Evolutionary conservation across 2,329 filamentous ascomycete genomes (phyloP), one percentile per base, ranked within the genome.

Genomic region (Cladosporium phlei): DNA sequence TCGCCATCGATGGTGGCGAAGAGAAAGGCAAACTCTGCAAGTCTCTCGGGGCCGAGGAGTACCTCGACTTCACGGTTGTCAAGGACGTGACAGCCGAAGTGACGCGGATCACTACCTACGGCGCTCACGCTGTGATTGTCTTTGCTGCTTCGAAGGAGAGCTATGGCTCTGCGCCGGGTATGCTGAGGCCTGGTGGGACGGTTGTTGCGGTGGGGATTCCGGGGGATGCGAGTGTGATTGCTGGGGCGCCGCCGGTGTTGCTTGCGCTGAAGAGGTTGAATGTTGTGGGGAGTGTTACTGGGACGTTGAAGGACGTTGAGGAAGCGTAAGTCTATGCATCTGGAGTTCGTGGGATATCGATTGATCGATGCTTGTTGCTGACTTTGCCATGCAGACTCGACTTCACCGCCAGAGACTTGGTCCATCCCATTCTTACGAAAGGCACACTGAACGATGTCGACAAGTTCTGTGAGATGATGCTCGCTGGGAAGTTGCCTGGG

Each of bases 331-430:
- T 38, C 21, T 17, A 12, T 27, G n/a, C 14, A 21, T 24, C 29
- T 21, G 34, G 19, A 12, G 10, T 17, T 10, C 16, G 9, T 12
- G 4, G 28, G 7, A 14, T 14, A 30, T 4, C 30, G 30, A 19
- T 9, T 9, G 6, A 19, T 19, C 14, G 12, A 11, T 20, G 11
- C 7, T 24, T 11, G n/a, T n/a, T 27, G 24, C 44, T 47, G 19
- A 39, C 24, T 38, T 8, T 3, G n/a, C n/a, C 6, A 35, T 12
- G 3, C 16, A n/a, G 42, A 17, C 42, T 45, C 30, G 69, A 71
- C 30, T 70, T 72, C 48, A 70, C 67, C 8, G 67, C 68, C 10
- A 56, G 69, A 25, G 69, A 64, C 12, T 55, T 71, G 4, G 69
- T 72, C 10, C 62, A 60, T 47, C 66, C 66, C 2, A 67, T 68